Base-by-base conservation (phyloP, 1,284 basidiomycete genomes). In the Heterobasidion parviporum region DNA sequence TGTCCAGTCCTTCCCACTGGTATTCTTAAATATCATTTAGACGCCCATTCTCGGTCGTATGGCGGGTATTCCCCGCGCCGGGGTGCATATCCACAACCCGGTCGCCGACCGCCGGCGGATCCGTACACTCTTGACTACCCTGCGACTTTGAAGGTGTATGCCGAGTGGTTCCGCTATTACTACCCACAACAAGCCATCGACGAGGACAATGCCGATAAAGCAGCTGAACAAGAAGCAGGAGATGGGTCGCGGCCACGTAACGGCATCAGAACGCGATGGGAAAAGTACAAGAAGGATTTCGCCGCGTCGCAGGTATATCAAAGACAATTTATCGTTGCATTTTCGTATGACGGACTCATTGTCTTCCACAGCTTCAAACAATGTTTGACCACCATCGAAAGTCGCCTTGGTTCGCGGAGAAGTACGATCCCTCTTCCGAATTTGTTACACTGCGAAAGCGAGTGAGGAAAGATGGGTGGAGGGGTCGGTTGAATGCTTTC, bases 351-450 rank as follows among this genome's bases (percentile, higher is more conserved):
- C 14, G 36, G 38, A 43, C 34, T 63, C 55, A 60, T 45, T 61
- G 53, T 64, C 63, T 67, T 44, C n/a, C 15, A 16, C 41, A 92
- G 90, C 81, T 95, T 64, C 91, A 91, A 75, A 87, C 87, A 56
- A 87, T 96, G 77, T 95, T 92, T 78, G 86, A 95, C 49, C 89
- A 92, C 68, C 93, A 95, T 74, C 82, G 85, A 70, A 88, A 89
- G 67, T 91, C 90, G 18, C 87, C 89, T 8, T 98, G 94, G 94
- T 97, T 96, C 75, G 82, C 85, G 58, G 94, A 98, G 76, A 92
- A 92, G 69, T 98, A 98, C 74, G 89, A 91, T 56, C 85, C 86
- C 54, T 70, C 81, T 18, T 73, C 82, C 51, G 88, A 91, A 63
- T 81, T 79, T 65, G 77, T 79, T 54, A 76, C 78, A 49, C 73